Evolutionary conservation across 768 basidiomycete genomes (phyloP).

Genomic region (Panus rudis): DNA sequence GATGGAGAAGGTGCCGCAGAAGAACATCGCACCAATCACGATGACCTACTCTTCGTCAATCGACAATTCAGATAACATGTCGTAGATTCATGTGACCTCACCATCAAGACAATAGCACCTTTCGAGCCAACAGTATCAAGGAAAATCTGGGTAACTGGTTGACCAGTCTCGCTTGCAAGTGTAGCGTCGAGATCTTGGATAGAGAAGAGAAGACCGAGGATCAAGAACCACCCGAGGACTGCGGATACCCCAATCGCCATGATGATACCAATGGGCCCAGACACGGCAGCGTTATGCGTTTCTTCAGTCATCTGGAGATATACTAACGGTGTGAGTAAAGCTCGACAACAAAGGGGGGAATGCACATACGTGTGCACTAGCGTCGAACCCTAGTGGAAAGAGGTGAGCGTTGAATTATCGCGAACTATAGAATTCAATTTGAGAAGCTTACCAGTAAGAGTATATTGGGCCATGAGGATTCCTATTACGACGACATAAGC

Average conservation of each 20-base stretch:
- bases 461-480: slow-evolving; percentile 73
- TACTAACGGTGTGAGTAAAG: not conserved
- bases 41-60: slow-evolving; percentile 37
- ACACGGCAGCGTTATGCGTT: slow-evolving; percentile 54
- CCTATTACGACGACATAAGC: slow-evolving; percentile 69
- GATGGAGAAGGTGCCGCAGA: slow-evolving; percentile 72
- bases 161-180: slow-evolving; percentile 44
- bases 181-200: slow-evolving; percentile 65
- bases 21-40: slow-evolving; percentile 67
- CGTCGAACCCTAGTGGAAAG: slow-evolving; percentile 52
- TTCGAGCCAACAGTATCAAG: slow-evolving; percentile 67
- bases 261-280: slow-evolving; percentile 60
- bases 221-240: slow-evolving; percentile 68
- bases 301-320: slow-evolving; percentile 64
- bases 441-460: slow-evolving; percentile 49
- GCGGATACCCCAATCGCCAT: slow-evolving; percentile 70
- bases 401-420: not conserved
- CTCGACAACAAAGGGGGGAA: not conserved
- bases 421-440: not conserved
- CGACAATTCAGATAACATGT: not conserved
- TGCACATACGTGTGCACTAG: slow-evolving; percentile 54
- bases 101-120: slow-evolving; percentile 72
- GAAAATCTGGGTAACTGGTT: slow-evolving; percentile 77
- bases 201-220: slow-evolving; percentile 66
- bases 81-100: slow-evolving; percentile 19